A percentile compares a stretch with the other conserved stretches of the same genome.
phyloP scores from a whole-genome alignment of 2,329 filamentous ascomycete genomes.

The Xylariaceae sp. region DNA sequence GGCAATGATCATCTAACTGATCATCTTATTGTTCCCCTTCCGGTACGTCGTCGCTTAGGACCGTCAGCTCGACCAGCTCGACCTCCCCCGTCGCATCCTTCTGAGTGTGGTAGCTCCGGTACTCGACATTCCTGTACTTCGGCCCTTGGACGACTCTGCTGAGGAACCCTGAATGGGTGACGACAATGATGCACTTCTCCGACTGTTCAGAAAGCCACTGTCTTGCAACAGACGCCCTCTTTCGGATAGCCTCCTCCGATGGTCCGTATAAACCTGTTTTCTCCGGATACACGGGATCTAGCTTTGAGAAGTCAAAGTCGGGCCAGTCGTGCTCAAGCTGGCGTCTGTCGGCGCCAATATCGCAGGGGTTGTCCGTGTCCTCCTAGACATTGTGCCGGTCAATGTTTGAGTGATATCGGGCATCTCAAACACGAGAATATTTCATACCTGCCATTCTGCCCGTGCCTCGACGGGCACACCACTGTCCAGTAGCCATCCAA shows the following conservation, averaged over 20 bases:
- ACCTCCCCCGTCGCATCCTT: conserved; percentile 12
- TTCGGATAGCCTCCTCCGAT: conserved; percentile 26
- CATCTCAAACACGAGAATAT: background rate
- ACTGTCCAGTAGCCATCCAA: conserved; percentile 28
- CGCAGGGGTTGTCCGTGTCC: conserved; percentile 31
- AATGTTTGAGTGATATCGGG: background rate
- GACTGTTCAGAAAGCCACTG: conserved; percentile 29
- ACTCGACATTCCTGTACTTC: conserved; percentile 31
- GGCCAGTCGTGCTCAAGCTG: conserved; percentile 29
- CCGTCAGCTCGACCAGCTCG: conserved; percentile 20
- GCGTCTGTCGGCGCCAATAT: conserved; percentile 25
- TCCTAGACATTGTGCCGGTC: conserved; percentile 24
- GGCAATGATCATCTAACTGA: background rate
- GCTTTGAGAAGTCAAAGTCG: conserved; percentile 29
- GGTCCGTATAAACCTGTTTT: conserved; percentile 32
- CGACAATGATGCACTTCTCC: conserved; percentile 31
- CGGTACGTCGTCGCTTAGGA: conserved; percentile 13
- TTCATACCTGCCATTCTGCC: conserved; percentile 33
- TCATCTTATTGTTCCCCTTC: background rate
- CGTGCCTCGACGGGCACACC: conserved; percentile 29
- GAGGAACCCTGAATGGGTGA: conserved; percentile 33
- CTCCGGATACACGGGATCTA: conserved; percentile 31
- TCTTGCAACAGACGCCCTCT: conserved; percentile 27
- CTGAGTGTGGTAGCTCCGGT: conserved; percentile 26
- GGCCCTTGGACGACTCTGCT: conserved; percentile 25